A percentile compares a stretch with the other conserved stretches of the same genome.
Conservation (phyloP, 192 early-diverging fungal genomes). For the Umbelopsis sp. region DNA sequence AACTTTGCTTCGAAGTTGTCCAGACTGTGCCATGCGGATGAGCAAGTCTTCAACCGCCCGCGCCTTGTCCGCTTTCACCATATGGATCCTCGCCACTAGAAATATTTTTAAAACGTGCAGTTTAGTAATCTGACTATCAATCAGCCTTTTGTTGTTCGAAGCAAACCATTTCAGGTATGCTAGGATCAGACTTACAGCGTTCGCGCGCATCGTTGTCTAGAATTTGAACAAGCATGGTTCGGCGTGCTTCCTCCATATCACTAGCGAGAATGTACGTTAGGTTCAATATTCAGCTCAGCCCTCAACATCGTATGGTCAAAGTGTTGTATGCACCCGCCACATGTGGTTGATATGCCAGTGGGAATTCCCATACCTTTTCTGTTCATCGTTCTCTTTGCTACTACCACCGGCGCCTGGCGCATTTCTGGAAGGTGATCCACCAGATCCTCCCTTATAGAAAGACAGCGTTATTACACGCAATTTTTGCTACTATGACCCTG, state of each 20-base stretch:
- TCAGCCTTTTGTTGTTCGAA: neutral
- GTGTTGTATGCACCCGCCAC: neutral
- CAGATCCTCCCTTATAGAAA: neutral
- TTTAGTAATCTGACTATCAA: neutral
- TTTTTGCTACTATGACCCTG: neutral
- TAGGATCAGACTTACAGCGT: conserved; percentile 58
- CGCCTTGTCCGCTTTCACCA: conserved; percentile 90
- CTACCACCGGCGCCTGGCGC: conserved; percentile 39
- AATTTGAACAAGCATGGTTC: conserved; percentile 80
- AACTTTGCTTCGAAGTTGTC: conserved; percentile 82
- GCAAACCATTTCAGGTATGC: neutral
- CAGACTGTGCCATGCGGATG: conserved; percentile 85
- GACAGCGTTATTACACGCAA: neutral
- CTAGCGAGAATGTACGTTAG: conserved; percentile 41
- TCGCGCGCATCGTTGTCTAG: conserved; percentile 82
- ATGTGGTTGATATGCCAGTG: neutral
- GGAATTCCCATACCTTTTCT: conserved; percentile 56
- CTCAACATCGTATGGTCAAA: neutral
- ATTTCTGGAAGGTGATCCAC: conserved; percentile 38
- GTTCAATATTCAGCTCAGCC: conserved; percentile 12
- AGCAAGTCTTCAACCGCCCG: conserved; percentile 88
- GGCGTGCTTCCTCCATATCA: conserved; percentile 85
- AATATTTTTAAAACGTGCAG: neutral
- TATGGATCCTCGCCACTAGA: conserved; percentile 85
- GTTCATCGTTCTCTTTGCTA: conserved; percentile 69